Base-by-base conservation (phyloP, 306 rosid genomes). In the Dryas octopetala region DNA sequence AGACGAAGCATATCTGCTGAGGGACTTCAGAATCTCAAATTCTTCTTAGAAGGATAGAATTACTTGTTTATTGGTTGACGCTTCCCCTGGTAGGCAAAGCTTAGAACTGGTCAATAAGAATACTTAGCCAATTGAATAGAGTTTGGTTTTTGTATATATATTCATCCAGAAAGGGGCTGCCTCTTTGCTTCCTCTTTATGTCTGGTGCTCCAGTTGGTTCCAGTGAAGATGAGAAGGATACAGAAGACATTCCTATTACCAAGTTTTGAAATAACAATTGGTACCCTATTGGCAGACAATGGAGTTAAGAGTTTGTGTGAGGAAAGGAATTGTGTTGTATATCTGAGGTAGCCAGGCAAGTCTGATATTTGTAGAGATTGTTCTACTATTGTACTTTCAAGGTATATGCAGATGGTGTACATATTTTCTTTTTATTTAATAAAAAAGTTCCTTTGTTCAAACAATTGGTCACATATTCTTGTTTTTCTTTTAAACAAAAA, bases 1-100 rank as follows among this genome's bases (percentile, higher is more conserved):
- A 81, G 87, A 78, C 86, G 97, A 85, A 90, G 96, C 84, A 90
- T 96, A 74, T 96, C 97, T 47, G 89, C 91, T 5, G 93, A 92
- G 74, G 99, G 96, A 48, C 97, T 96, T 72, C 96, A 89, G 68
- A 89, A 83, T 77, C 80, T 96, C 66, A 92, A 82, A 73, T 80
- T 54, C 86, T 78, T 65, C n/a, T 80, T 92, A 68, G 85, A 90
- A 77, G 79, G 80, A 63, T 86, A 81, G 64, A 76, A 62, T 9
- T 40, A 32, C 43, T 10, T 26, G 51, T 16, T 23, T 28, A 59
- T 59, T 9, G 2, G 41, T 17, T 45, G 5, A 46, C 28, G 28
- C 12, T 5, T 45, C 9, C 57, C 14, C 19, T 8, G 47, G 46
- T 19, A 41, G 60, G 50, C 46, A 5, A 26, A 66, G 26, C 9